These are phyloP conservation scores for Graphilbum fragrans DNA, from an alignment of 2,329 filamentous ascomycete genomes.

Conservation along the genomic window DNA sequence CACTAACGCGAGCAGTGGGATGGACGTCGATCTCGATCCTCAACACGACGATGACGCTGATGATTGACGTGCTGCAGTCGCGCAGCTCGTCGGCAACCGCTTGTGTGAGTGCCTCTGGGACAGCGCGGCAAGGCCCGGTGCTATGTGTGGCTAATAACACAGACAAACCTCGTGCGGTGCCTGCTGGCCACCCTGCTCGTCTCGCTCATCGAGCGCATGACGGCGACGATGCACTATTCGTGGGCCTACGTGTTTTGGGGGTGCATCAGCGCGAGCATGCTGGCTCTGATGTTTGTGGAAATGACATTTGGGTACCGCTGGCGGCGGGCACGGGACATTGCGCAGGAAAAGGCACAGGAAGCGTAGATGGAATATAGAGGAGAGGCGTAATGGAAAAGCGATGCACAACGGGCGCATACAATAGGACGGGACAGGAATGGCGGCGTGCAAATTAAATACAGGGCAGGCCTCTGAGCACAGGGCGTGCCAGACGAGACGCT, in stretches of 20 bases:
- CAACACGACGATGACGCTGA: conserved; percentile 19
- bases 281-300: conserved; percentile 4
- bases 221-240: conserved; percentile 3
- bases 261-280: conserved; percentile 4
- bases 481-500: too few species aligned
- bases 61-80: conserved; percentile 18
- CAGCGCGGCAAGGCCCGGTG: neutral
- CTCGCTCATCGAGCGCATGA: conserved; percentile 16
- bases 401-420: too few species aligned
- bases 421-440: too few species aligned
- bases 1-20: conserved; percentile 9
- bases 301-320: conserved; percentile 4
- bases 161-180: conserved; percentile 20
- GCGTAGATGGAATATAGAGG: neutral
- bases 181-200: conserved; percentile 16
- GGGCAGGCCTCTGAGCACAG: too few species aligned
- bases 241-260: conserved; percentile 8
- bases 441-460: too few species aligned
- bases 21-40: conserved; percentile 18
- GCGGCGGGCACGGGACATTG: conserved; percentile 2
- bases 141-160: neutral
- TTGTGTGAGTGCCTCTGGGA: conserved; percentile 10
- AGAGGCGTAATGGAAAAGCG: too few species aligned
- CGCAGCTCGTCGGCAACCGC: conserved; percentile 18
- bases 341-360: neutral